Evolutionary conservation across 1,284 basidiomycete species (phyloP).

Genomic region (Ustilago trichophora): DNA sequence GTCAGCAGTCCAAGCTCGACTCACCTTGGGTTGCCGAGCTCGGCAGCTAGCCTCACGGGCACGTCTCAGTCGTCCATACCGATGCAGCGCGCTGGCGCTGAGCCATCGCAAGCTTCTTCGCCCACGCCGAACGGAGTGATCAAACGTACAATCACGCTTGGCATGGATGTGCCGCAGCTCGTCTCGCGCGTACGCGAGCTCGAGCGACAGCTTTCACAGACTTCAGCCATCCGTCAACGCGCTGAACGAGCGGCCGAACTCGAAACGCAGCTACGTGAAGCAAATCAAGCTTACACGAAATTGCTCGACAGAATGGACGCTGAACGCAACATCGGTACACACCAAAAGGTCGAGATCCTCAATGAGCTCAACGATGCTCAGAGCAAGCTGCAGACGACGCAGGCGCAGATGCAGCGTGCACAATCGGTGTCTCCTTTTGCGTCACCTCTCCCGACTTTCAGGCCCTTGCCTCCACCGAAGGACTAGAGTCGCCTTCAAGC

Average conservation of each 20-base stretch:
- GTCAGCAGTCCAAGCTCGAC: slow-evolving; percentile 34
- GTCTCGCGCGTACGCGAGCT: slow-evolving; percentile 43
- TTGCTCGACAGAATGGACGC: slow-evolving; percentile 32
- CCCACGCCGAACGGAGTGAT: slow-evolving; percentile 5
- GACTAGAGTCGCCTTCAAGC: no score
- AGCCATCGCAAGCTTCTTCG: background rate
- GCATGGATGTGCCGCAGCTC: slow-evolving; percentile 51
- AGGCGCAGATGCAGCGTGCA: slow-evolving; percentile 26
- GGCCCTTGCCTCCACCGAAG: slow-evolving; percentile 16
- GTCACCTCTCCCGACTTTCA: slow-evolving; percentile 4
- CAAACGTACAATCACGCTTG: slow-evolving; percentile 55
- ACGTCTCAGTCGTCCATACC: slow-evolving; percentile 16
- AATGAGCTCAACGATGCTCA: slow-evolving; percentile 49
- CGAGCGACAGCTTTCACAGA: slow-evolving; percentile 39
- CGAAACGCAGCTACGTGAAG: slow-evolving; percentile 34
- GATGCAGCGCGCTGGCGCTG: background rate
- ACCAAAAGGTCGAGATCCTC: slow-evolving; percentile 46
- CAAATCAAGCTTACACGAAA: slow-evolving; percentile 28
- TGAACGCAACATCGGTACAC: slow-evolving; percentile 22
- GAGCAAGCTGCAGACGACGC: slow-evolving; percentile 22
- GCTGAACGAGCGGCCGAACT: slow-evolving; percentile 40
- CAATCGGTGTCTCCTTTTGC: slow-evolving; percentile 9
- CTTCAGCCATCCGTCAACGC: slow-evolving; percentile 23
- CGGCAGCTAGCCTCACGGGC: slow-evolving; percentile 15
- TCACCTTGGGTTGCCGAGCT: slow-evolving; percentile 24